Base-by-base conservation (phyloP, 169 alveolate species). In the Cryptosporidium canis region DNA sequence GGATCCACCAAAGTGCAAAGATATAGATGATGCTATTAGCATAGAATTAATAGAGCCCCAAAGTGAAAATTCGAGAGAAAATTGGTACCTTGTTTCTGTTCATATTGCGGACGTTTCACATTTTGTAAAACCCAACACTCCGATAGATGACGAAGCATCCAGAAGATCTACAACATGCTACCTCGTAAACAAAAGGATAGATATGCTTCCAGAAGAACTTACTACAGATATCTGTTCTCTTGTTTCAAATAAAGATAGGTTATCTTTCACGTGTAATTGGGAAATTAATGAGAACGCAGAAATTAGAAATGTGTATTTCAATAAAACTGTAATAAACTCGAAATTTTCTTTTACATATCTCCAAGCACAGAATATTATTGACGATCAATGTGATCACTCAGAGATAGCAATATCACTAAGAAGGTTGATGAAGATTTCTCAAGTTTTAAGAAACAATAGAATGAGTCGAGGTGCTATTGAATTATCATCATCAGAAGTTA, bases 81-180 rank as follows among this genome's bases (percentile, higher is more conserved):
- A 43, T 67, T 67, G 90, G 83, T 95, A 92, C 39, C 93, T 94
- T 92, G 95, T 98, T 8, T 99, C 99, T 18, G 99, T 99, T 11
- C 99, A 99, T 91, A 99, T 99, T 51, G 99, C 99, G 2, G 99
- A 99, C 91, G 99, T 99, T 6, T 96, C 99, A 45, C 97, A 98
- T 90, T 99, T 97, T 91, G 99, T 99, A 1, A 94, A 93, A 66
- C 97, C 99, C 18, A 98, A 95, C 39, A 95, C 98, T 18, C 96
- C 97, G 56, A 93, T 99, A 4, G 99, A 99, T 94, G 94, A 92
- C 63, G 99, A 98, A 92, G 99, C 99, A 0, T 96, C 99, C 12
- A 95, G 97, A 92, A 93, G 99, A 83, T 96, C 98, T 67, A 96
- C 96, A 14, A 94, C 97, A 11, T 99, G 98, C 14, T 99, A 99